phyloP scores from a whole-genome alignment of 1,284 basidiomycete species.

The Moniliella sp. region DNA sequence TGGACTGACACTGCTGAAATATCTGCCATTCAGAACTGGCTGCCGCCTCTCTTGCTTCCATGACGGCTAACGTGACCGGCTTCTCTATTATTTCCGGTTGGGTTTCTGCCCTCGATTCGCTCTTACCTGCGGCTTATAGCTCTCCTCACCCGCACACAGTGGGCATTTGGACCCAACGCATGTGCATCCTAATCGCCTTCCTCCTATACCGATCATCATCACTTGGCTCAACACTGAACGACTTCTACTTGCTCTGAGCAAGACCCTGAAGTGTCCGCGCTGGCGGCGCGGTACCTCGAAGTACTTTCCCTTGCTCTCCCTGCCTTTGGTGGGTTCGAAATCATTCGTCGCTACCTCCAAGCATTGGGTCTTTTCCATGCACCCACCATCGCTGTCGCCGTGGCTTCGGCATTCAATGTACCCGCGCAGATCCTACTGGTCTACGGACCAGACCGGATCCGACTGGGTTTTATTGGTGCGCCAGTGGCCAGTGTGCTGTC shows the following conservation, averaged over 20 bases:
- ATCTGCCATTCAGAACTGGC: no score
- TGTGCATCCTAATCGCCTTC: no score
- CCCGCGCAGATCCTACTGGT: slow-evolving; percentile 60
- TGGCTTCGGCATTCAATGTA: slow-evolving; percentile 68
- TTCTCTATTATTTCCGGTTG: slow-evolving; percentile 42
- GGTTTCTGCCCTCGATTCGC: slow-evolving; percentile 59
- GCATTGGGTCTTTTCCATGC: slow-evolving; percentile 53
- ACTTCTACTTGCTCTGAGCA: slow-evolving; percentile 60
- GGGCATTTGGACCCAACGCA: no score
- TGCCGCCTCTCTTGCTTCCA: slow-evolving; percentile 22
- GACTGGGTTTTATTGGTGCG: slow-evolving; percentile 76
- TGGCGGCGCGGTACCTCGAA: slow-evolving; percentile 51
- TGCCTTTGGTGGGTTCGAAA: slow-evolving; percentile 46
- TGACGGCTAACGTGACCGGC: slow-evolving; percentile 32
- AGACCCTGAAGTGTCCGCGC: slow-evolving; percentile 59
- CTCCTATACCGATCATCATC: no score
- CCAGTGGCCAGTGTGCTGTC: slow-evolving; percentile 70
- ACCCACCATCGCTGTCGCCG: slow-evolving; percentile 61
- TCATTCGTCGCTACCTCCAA: slow-evolving; percentile 22
- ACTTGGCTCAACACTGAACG: slow-evolving; percentile 58
- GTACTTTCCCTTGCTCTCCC: slow-evolving; percentile 64
- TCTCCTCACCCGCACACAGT: slow-evolving; percentile 34
- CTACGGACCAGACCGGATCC: slow-evolving; percentile 30
- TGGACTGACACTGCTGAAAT: no score
- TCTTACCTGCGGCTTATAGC: slow-evolving; percentile 76